Percentiles rank a stretch among this genome's conserved stretches.
Conservation (phyloP, 2,329 filamentous ascomycete species). For the Plectosphaerella sp. region DNA sequence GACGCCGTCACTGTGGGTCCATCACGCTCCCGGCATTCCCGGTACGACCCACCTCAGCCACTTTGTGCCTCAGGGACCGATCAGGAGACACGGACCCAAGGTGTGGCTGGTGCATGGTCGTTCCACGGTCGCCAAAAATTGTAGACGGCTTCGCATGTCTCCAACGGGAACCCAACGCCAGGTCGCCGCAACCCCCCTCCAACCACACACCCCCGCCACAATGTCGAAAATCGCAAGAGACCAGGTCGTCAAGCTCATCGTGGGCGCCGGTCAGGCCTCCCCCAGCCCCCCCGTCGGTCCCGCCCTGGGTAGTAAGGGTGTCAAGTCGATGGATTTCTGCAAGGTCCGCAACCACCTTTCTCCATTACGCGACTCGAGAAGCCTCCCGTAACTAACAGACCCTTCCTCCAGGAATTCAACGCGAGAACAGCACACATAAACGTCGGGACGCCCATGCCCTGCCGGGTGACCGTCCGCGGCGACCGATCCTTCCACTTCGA, state of each 20-base stretch:
- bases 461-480: constrained; percentile 84
- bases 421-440: constrained; percentile 83
- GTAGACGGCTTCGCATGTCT: constrained; percentile 1
- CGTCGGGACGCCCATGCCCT: constrained; percentile 80
- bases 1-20: background rate
- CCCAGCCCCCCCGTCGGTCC: constrained; percentile 95
- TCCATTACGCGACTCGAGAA: background rate
- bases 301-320: constrained; percentile 91
- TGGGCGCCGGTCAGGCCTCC: constrained; percentile 90
- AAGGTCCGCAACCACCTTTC: constrained; percentile 55
- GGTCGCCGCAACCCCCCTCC: constrained; percentile 7
- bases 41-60: background rate
- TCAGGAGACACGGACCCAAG: background rate
- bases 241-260: constrained; percentile 93
- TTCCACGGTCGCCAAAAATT: constrained; percentile 2
- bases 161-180: background rate
- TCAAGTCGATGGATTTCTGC: constrained; percentile 99
- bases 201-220: constrained; percentile 12
- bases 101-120: constrained; percentile 2
- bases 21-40: background rate
- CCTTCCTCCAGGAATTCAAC: constrained; percentile 80
- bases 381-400: constrained; percentile 6
- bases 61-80: no score
- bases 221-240: constrained; percentile 55
- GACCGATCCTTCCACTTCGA: constrained; percentile 94